These are phyloP conservation scores for Delonix regia DNA, from an alignment of 306 rosid species.

Conservation along the genomic window DNA sequence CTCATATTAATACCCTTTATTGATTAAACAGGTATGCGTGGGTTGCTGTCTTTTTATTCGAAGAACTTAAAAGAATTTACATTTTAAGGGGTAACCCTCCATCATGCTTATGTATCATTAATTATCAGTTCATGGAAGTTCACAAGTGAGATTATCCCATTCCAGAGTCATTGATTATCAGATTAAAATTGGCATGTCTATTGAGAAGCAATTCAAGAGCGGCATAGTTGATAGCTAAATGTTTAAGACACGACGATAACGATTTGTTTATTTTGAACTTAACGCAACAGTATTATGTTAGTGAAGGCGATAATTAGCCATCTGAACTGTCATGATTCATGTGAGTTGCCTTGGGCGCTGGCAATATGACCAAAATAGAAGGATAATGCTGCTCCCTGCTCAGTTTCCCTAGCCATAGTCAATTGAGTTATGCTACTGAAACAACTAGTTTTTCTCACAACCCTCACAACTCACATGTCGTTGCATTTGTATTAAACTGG, in stretches of 20 bases:
- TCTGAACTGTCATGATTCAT: constrained; percentile 15
- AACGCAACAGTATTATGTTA: not conserved
- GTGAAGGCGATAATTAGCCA: constrained; percentile 12
- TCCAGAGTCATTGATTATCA: not conserved
- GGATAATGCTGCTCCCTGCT: not conserved
- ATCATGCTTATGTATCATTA: not conserved
- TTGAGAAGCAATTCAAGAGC: constrained; percentile 13
- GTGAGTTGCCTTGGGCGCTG: constrained; percentile 10
- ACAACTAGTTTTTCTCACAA: not conserved
- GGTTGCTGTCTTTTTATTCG: constrained; percentile 12
- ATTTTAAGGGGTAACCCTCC: not conserved
- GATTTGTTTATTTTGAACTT: not conserved
- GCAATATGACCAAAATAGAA: not conserved
- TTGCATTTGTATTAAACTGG: not conserved
- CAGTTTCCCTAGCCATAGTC: too few relatives aligned
- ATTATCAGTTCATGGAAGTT: not conserved
- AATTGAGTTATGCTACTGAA: not conserved
- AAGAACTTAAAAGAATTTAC: not conserved
- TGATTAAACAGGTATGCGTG: constrained; percentile 33
- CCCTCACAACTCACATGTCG: not conserved
- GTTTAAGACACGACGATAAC: not conserved
- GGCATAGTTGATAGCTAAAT: not conserved
- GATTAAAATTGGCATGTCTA: constrained; percentile 9
- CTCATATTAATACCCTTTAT: constrained; percentile 36
- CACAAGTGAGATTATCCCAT: not conserved